phyloP scores from a whole-genome alignment of 2,329 filamentous ascomycete species.

The Macrophomina phaseolina region DNA sequence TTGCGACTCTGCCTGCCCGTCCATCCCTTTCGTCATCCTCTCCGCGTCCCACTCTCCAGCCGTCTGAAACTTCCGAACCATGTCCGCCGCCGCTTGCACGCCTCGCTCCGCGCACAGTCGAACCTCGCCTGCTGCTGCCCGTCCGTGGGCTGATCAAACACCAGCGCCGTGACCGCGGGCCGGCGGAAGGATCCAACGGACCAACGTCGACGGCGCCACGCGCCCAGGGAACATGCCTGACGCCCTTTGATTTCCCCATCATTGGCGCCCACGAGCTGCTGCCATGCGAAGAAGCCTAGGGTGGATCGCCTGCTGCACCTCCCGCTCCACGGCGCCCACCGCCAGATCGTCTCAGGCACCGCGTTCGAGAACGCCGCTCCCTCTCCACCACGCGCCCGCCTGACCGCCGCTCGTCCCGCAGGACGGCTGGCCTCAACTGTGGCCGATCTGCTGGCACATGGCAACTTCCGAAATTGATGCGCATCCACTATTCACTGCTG shows the following conservation, averaged over 20 bases:
- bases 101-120: conserved; percentile 15
- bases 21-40: conserved; percentile 22
- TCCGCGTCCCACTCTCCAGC: conserved; percentile 10
- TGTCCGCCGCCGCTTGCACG: conserved; percentile 10
- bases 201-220: conserved; percentile 22
- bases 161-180: conserved; percentile 25
- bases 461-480: conserved; percentile 23
- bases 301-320: conserved; percentile 14
- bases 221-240: conserved; percentile 21
- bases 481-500: conserved; percentile 16
- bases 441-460: conserved; percentile 15
- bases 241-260: conserved; percentile 10
- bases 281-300: conserved; percentile 5
- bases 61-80: conserved; percentile 18
- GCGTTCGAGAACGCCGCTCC: conserved; percentile 10
- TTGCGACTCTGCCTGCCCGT: conserved; percentile 19
- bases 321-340: conserved; percentile 16
- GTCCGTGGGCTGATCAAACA: conserved; percentile 24
- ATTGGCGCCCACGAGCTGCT: conserved; percentile 8
- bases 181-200: conserved; percentile 24
- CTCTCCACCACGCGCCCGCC: conserved; percentile 2
- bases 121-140: conserved; percentile 1
- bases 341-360: conserved; percentile 16
- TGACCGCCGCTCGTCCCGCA: conserved; percentile 11
- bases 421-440: conserved; percentile 8